phyloP scores from a whole-genome alignment of 345 rosid genomes.

The Heritiera fomes region DNA sequence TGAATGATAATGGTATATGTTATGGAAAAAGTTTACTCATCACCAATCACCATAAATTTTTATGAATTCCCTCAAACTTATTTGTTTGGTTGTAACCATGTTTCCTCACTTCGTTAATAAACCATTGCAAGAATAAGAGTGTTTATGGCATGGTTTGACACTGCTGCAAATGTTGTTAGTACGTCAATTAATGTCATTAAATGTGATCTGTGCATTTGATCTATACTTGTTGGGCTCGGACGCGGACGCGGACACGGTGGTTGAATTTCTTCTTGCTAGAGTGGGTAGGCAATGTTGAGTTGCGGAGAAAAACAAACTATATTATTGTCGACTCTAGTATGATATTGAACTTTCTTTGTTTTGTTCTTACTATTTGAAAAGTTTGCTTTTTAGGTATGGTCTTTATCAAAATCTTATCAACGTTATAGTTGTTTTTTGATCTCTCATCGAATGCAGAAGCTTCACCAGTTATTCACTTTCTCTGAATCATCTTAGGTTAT shows the following conservation, averaged over 20 bases:
- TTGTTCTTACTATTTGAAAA: constrained; percentile 19
- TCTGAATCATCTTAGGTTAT: not conserved
- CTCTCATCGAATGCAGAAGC: not conserved
- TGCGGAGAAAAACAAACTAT: constrained; percentile 88
- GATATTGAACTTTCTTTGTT: constrained; percentile 24
- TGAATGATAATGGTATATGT: not conserved
- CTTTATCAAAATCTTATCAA: not conserved
- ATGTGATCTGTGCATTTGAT: constrained; percentile 11
- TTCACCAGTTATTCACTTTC: not conserved
- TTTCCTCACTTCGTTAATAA: not conserved
- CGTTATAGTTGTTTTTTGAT: not conserved
- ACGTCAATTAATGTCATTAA: not conserved
- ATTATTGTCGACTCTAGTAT: constrained; percentile 91
- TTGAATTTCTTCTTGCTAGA: constrained; percentile 93
- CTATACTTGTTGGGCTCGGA: constrained; percentile 49
- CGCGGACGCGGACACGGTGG: constrained; percentile 76
- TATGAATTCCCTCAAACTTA: not conserved
- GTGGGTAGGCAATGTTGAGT: constrained; percentile 98
- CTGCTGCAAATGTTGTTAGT: not conserved
- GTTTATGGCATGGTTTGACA: constrained; percentile 1
- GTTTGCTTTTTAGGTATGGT: constrained; percentile 8
- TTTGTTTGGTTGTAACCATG: not conserved
- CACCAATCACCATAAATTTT: too few species aligned
- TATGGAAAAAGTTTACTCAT: not conserved
- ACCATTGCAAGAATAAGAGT: not conserved